Evolutionary conservation across 768 basidiomycete genomes (phyloP).

Genomic region (Dentipellis sp.): DNA sequence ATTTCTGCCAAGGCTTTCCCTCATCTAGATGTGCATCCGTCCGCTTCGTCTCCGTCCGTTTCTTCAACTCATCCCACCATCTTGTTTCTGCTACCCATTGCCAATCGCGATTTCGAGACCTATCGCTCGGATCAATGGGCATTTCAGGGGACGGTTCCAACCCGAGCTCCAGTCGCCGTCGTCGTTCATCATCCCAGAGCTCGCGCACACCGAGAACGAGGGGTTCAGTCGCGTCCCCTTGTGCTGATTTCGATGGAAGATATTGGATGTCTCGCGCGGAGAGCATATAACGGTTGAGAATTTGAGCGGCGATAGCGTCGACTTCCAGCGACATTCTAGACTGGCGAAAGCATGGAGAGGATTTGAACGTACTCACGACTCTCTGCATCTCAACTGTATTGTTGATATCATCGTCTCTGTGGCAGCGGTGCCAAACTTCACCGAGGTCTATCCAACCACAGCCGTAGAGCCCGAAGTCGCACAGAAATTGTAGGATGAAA

Average conservation of each 20-base stretch:
- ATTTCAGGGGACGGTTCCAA: slow-evolving; percentile 65
- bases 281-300: slow-evolving; percentile 73
- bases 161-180: slow-evolving; percentile 55
- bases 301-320: slow-evolving; percentile 72
- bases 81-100: slow-evolving; percentile 67
- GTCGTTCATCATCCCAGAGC: slow-evolving; percentile 94
- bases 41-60: slow-evolving; percentile 45
- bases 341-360: slow-evolving; percentile 56
- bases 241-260: slow-evolving; percentile 49
- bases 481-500: slow-evolving; percentile 85
- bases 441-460: slow-evolving; percentile 82
- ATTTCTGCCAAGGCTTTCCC: slow-evolving; percentile 50
- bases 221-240: slow-evolving; percentile 49
- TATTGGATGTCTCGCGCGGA: slow-evolving; percentile 60
- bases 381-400: slow-evolving; percentile 2
- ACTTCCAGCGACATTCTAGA: slow-evolving; percentile 72
- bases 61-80: slow-evolving; percentile 66
- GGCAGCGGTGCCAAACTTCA: slow-evolving; percentile 53
- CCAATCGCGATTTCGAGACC: slow-evolving; percentile 43
- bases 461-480: slow-evolving; percentile 91
- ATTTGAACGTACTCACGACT: slow-evolving; percentile 24
- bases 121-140: slow-evolving; percentile 60
- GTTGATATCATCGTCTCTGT: slow-evolving; percentile 18
- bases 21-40: slow-evolving; percentile 18
- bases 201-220: slow-evolving; percentile 85